Evolutionary conservation across 1,139 yeast genomes (phyloP).

Genomic region (Barnettozyma hawaiiensis): DNA sequence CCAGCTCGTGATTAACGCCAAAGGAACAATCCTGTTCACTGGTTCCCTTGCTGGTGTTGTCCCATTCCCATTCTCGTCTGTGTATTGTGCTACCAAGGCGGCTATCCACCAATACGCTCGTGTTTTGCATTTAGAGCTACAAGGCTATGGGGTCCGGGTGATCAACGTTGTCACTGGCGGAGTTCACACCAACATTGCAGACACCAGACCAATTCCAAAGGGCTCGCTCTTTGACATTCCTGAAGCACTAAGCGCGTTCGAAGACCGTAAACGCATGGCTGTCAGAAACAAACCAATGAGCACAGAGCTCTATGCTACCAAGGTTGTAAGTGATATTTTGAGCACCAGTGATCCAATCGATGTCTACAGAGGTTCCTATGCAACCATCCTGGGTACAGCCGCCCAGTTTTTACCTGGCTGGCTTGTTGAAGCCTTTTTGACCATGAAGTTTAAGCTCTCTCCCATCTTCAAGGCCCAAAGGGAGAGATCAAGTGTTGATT

Average conservation of each 20-base stretch:
- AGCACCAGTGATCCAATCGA: constrained; percentile 38
- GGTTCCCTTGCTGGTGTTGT: constrained; percentile 65
- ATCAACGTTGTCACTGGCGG: constrained; percentile 68
- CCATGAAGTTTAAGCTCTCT: constrained; percentile 43
- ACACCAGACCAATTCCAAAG: constrained; percentile 49
- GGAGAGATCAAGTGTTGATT: constrained; percentile 14
- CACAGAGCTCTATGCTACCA: constrained; percentile 49
- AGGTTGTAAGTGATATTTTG: constrained; percentile 46
- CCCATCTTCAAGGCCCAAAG: constrained; percentile 28
- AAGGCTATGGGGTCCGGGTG: constrained; percentile 69
- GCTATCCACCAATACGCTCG: constrained; percentile 71
- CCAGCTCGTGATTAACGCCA: constrained; percentile 53
- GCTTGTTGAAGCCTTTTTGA: constrained; percentile 40
- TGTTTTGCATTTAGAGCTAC: constrained; percentile 58
- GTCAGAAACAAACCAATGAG: constrained; percentile 52
- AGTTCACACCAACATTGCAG: constrained; percentile 55
- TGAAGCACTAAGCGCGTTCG: constrained; percentile 45
- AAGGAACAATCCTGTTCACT: constrained; percentile 70
- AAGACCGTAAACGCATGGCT: constrained; percentile 56
- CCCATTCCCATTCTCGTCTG: constrained; percentile 67
- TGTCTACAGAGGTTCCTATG: constrained; percentile 49
- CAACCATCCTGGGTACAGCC: constrained; percentile 31
- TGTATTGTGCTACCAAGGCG: constrained; percentile 69
- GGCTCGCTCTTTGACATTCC: constrained; percentile 50
- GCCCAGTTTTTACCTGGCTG: constrained; percentile 42